phyloP scores from a whole-genome alignment of 169 alveolate genomes.

The Cryptosporidium sp. region DNA sequence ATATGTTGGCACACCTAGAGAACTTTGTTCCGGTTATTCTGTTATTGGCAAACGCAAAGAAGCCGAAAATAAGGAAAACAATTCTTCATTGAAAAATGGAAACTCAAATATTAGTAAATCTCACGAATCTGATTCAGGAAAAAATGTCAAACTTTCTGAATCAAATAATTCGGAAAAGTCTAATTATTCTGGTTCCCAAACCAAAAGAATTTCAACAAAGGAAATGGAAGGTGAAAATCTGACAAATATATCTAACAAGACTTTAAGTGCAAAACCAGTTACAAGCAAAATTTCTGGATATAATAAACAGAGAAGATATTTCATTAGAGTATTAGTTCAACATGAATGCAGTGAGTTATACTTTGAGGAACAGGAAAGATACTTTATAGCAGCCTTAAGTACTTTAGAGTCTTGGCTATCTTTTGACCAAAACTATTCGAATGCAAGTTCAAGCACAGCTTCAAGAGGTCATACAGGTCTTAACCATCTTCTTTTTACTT shows the following conservation, averaged over 20 bases:
- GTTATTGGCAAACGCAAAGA: neutral
- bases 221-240: neutral
- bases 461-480: slow-evolving; percentile 15
- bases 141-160: neutral
- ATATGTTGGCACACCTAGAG: slow-evolving; percentile 53
- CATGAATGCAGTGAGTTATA: slow-evolving; percentile 61
- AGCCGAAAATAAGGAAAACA: slow-evolving; percentile 28
- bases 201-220: slow-evolving; percentile 3
- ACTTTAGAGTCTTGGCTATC: slow-evolving; percentile 63
- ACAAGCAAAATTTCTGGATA: neutral
- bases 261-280: neutral
- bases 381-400: slow-evolving; percentile 56
- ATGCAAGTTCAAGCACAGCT: slow-evolving; percentile 14
- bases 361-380: slow-evolving; percentile 62
- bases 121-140: neutral
- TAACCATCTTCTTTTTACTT: slow-evolving; percentile 46
- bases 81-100: slow-evolving; percentile 1
- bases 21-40: slow-evolving; percentile 5
- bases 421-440: slow-evolving; percentile 52
- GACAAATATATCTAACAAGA: neutral
- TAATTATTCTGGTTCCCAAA: neutral
- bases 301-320: slow-evolving; percentile 54
- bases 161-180: neutral
- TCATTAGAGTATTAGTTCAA: slow-evolving; percentile 41
- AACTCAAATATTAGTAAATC: neutral